Conservation (phyloP, 2,329 filamentous ascomycete genomes). For the Thielaviopsis ethacetica region DNA sequence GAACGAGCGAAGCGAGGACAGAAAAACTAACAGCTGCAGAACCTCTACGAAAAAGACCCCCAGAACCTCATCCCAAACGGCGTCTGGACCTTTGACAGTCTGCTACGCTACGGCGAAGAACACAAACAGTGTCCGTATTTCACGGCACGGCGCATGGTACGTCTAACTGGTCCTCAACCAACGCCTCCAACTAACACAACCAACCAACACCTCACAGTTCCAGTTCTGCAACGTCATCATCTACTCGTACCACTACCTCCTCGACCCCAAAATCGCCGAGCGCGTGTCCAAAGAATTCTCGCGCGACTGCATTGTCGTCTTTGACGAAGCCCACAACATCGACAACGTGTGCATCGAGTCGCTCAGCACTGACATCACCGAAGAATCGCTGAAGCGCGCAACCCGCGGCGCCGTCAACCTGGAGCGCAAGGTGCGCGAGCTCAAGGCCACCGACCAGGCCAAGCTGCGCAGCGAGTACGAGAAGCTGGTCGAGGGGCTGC, state of each 20-base stretch:
- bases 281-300: conserved; percentile 88
- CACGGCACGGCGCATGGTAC: conserved; percentile 79
- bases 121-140: conserved; percentile 98
- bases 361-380: conserved; percentile 87
- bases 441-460: conserved; percentile 89
- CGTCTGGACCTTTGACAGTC: conserved; percentile 85
- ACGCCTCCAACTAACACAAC: no score
- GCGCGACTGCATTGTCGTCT: conserved; percentile 96
- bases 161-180: no score
- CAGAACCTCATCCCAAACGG: conserved; percentile 90
- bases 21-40: conserved; percentile 30
- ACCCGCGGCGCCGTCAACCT: conserved; percentile 81
- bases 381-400: conserved; percentile 83
- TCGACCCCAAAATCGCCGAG: conserved; percentile 96
- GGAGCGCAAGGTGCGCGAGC: conserved; percentile 78
- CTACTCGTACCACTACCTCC: conserved; percentile 95
- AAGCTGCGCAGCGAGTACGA: conserved; percentile 92
- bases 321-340: conserved; percentile 97
- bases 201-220: conserved; percentile 44
- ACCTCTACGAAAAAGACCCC: conserved; percentile 84
- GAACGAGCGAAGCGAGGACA: not conserved
- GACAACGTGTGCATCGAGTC: conserved; percentile 99
- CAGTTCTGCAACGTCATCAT: conserved; percentile 99
- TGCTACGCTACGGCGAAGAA: conserved; percentile 79
- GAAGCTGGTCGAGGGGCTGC: conserved; percentile 81